Evolutionary conservation across 2,329 filamentous ascomycete genomes (phyloP).

Genomic region (Aspergillus cejpii): DNA sequence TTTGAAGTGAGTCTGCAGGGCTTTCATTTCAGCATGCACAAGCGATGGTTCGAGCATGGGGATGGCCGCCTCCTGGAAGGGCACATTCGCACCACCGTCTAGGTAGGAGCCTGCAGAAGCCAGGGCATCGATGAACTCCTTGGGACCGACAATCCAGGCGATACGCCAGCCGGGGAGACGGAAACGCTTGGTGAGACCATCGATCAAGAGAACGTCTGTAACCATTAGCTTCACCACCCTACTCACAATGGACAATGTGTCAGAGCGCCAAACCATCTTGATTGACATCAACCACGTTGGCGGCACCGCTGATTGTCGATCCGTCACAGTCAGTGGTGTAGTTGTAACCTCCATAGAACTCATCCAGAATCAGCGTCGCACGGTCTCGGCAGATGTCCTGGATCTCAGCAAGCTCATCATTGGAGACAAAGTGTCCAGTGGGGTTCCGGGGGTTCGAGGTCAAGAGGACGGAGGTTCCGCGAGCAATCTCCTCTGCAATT

Average conservation of each 20-base stretch:
- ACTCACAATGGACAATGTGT: neutral
- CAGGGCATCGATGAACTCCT: conserved; percentile 92
- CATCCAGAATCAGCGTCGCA: conserved; percentile 87
- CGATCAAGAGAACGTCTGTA: conserved; percentile 79
- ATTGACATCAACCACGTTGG: conserved; percentile 84
- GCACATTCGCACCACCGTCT: conserved; percentile 87
- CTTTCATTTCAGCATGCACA: conserved; percentile 78
- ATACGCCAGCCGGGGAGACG: conserved; percentile 93
- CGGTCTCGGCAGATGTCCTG: conserved; percentile 88
- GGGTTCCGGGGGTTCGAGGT: conserved; percentile 96
- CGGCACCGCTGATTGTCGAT: conserved; percentile 76
- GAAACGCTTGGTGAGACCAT: conserved; percentile 94
- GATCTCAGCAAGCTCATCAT: conserved; percentile 79
- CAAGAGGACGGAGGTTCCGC: conserved; percentile 79
- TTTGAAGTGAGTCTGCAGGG: conserved; percentile 82
- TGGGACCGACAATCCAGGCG: conserved; percentile 91
- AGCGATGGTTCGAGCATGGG: conserved; percentile 83
- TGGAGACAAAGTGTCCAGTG: conserved; percentile 77
- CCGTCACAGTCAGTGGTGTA: conserved; percentile 91
- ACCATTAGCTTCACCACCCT: conserved; percentile 6
- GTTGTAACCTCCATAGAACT: conserved; percentile 96
- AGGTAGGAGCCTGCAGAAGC: conserved; percentile 89
- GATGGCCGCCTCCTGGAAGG: conserved; percentile 90
- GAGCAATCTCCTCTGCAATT: conserved; percentile 82
- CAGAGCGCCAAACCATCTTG: conserved; percentile 51